Percentiles rank a stretch among this genome's conserved stretches.
phyloP scores from a whole-genome alignment of 1,284 basidiomycete genomes.

The Ustilago shanxiensis region DNA sequence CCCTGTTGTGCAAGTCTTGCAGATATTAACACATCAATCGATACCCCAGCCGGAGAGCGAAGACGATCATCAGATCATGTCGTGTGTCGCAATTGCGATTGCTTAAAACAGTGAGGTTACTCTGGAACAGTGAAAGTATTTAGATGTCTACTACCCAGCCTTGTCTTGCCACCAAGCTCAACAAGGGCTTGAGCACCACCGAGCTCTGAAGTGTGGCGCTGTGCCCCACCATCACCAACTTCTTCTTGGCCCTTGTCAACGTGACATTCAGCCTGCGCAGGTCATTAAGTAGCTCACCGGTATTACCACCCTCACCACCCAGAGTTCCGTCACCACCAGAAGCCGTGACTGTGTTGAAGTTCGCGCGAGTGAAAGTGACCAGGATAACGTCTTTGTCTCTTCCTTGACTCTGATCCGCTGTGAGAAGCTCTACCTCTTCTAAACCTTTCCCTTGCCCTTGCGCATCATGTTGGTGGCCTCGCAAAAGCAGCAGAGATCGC shows the following conservation, averaged over 20 bases:
- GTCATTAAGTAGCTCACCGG: slow-evolving; percentile 62
- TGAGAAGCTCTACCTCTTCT: slow-evolving; percentile 81
- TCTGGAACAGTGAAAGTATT: not conserved
- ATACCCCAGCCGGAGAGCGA: not conserved
- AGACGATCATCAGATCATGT: no score
- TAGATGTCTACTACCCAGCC: slow-evolving; percentile 14
- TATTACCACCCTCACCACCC: slow-evolving; percentile 5
- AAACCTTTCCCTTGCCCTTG: not conserved
- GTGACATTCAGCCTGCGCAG: slow-evolving; percentile 61
- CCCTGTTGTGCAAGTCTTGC: not conserved
- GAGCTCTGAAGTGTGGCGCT: slow-evolving; percentile 37
- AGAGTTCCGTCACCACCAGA: not conserved
- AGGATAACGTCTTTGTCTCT: slow-evolving; percentile 76
- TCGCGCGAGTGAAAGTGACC: slow-evolving; percentile 61
- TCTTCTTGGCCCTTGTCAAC: slow-evolving; percentile 74
- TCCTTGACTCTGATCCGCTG: slow-evolving; percentile 94
- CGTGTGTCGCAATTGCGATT: not conserved
- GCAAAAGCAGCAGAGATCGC: slow-evolving; percentile 70
- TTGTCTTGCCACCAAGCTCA: not conserved
- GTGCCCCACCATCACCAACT: slow-evolving; percentile 61
- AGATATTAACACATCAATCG: no score
- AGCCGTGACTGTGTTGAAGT: slow-evolving; percentile 7
- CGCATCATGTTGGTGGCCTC: not conserved
- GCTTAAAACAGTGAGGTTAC: not conserved
- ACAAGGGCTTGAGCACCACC: slow-evolving; percentile 7